Evolutionary conservation across 2,329 filamentous ascomycete species (phyloP).

Genomic region (Apiospora sp.): DNA sequence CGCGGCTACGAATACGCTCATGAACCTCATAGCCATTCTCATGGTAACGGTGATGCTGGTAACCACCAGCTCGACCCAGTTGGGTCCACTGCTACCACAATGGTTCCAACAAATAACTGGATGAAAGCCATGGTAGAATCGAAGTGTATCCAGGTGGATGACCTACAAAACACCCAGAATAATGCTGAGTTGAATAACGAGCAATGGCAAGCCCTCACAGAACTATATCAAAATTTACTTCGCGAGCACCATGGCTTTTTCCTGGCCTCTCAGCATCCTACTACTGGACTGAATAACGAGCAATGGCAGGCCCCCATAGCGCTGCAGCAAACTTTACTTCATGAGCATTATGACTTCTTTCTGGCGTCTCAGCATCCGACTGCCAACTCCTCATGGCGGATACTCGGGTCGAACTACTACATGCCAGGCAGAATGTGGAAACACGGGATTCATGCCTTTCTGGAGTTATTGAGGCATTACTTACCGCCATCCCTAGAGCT

Average conservation of each 20-base stretch:
- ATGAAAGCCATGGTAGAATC: slow-evolving; percentile 89
- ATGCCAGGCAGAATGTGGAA: slow-evolving; percentile 97
- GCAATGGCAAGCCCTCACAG: slow-evolving; percentile 86
- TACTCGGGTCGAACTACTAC: slow-evolving; percentile 79
- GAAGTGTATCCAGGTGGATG: slow-evolving; percentile 86
- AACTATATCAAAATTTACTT: slow-evolving; percentile 79
- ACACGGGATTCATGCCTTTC: slow-evolving; percentile 86
- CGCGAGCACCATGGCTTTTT: slow-evolving; percentile 90
- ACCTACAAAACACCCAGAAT: slow-evolving; percentile 59
- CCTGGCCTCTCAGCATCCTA: too few relatives aligned
- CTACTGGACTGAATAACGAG: too few relatives aligned
- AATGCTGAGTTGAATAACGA: slow-evolving; percentile 62
- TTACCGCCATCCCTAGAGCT: slow-evolving; percentile 82
- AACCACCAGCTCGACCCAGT: too few relatives aligned
- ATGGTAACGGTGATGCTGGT: too few relatives aligned
- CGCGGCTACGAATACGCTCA: too few relatives aligned
- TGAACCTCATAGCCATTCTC: too few relatives aligned
- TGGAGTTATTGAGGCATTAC: slow-evolving; percentile 78
- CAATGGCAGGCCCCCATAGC: too few relatives aligned
- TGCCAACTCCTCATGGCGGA: slow-evolving; percentile 70
- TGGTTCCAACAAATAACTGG: too few relatives aligned
- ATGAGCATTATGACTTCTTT: too few relatives aligned
- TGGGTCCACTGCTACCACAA: too few relatives aligned
- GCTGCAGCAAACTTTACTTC: too few relatives aligned
- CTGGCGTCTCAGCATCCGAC: slow-evolving; percentile 88